Evolutionary conservation across 768 basidiomycete species (phyloP), one percentile per base, ranked within the genome.

Genomic region (Amanita pseudoporphyria): DNA sequence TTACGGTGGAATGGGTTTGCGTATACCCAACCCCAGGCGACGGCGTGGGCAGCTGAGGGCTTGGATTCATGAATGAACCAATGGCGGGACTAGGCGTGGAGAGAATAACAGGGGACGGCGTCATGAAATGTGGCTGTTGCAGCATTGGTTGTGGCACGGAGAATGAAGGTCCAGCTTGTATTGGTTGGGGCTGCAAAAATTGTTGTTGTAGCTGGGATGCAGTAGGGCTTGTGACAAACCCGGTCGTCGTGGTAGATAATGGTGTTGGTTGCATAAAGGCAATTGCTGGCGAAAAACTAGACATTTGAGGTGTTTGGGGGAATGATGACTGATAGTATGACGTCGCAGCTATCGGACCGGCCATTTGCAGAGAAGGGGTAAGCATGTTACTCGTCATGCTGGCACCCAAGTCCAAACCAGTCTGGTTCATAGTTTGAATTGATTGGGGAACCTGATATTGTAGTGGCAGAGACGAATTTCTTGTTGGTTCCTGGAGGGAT

Each of bases 401-500:
- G 3, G 32, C 19, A 24, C 44, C 10, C 1, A 30, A 28, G 16
- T 38, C 47, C 12, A 33, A 16, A 16, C 40, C 49, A 14, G 30
- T 43, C 16, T 40, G 33, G 24, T 30, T 36, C 14, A 18, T 13
- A 9, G 6, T 13, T 28, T n/a, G 45, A 21, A 14, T 22, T 30
- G 46, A n/a, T n/a, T n/a, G 30, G 14, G 49, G 49, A 21, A 62
- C 22, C 50, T 66, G 70, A 37, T 69, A 71, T 55, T 78, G 76
- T 7, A 78, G 63, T 7, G 76, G 80, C 9, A 82, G 67, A 10
- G 80, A 75, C 12, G 79, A 72, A 13, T 64, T 71, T n/a, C 67
- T 62, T 10, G 63, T 58, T n/a, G 70, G 64, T 13, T 49, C 52
- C 52, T 75, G 76, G 24, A 77, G 64, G 37, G 73, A 72, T 52